A percentile compares a stretch with the other conserved stretches of the same genome.
phyloP scores from a whole-genome alignment of 805 yeast genomes.

The Monosporozyma unispora region DNA sequence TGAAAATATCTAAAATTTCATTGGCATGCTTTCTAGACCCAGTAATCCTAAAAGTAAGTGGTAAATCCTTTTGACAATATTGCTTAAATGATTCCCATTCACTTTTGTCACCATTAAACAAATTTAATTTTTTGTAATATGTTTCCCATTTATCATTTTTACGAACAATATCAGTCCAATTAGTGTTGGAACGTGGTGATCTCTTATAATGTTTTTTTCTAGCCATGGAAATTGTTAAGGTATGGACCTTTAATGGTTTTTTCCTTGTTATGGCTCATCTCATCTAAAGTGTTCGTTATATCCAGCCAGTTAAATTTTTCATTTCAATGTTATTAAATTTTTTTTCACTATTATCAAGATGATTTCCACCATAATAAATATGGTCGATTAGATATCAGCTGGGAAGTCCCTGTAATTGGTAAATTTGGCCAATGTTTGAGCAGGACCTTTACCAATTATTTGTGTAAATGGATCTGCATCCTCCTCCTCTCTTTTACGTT shows the following conservation, averaged over 20 bases:
- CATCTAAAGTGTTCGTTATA: background rate
- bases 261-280: background rate
- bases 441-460: constrained; percentile 13
- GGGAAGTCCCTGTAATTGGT: constrained; percentile 22
- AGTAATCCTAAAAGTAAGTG: constrained; percentile 89
- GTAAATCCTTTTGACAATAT: constrained; percentile 69
- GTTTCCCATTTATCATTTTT: constrained; percentile 82
- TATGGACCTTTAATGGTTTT: background rate
- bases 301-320: background rate
- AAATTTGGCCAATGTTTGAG: constrained; percentile 16
- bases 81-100: constrained; percentile 71
- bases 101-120: constrained; percentile 53
- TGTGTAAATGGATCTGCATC: background rate
- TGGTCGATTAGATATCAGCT: constrained; percentile 14
- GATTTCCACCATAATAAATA: background rate
- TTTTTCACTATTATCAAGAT: background rate
- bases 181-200: constrained; percentile 28
- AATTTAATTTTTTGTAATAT: constrained; percentile 63
- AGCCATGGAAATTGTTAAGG: background rate
- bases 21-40: constrained; percentile 80
- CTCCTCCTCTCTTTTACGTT: background rate
- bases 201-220: constrained; percentile 3
- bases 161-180: constrained; percentile 62
- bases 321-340: background rate
- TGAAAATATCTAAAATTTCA: constrained; percentile 65